Evolutionary conservation across 140 eudicot genomes (phyloP).

Genomic region (Erigeron philadelphicus): DNA sequence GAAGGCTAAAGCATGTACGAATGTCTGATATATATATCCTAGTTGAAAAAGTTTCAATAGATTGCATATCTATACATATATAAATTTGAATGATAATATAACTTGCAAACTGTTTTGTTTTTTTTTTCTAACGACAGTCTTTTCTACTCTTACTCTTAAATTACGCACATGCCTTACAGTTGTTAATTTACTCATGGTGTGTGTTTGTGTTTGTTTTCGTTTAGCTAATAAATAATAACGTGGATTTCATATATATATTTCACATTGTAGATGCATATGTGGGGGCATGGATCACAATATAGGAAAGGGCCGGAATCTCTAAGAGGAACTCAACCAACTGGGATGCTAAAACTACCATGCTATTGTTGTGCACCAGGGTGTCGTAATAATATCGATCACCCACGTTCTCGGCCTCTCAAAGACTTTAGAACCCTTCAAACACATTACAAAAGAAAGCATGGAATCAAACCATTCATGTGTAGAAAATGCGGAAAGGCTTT

Average conservation of each 20-base stretch:
- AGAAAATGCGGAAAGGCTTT: slow-evolving; percentile 46
- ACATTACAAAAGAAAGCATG: slow-evolving; percentile 53
- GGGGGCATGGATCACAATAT: slow-evolving; percentile 62
- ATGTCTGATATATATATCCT: too few relatives aligned
- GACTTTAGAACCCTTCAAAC: slow-evolving; percentile 53
- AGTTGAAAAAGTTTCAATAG: too few relatives aligned
- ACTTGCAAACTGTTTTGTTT: too few relatives aligned
- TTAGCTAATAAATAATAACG: too few relatives aligned
- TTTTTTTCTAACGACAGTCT: too few relatives aligned
- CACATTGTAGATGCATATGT: slow-evolving; percentile 49
- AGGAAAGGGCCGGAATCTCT: slow-evolving; percentile 50
- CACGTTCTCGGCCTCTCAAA: slow-evolving; percentile 41
- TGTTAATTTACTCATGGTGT: too few relatives aligned
- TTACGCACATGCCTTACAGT: too few relatives aligned
- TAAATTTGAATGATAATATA: too few relatives aligned
- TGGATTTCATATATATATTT: neutral
- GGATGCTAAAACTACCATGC: slow-evolving; percentile 47
- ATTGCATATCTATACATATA: too few relatives aligned
- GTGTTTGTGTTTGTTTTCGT: too few relatives aligned
- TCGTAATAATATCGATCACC: slow-evolving; percentile 46
- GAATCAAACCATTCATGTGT: slow-evolving; percentile 44
- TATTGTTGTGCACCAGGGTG: slow-evolving; percentile 49
- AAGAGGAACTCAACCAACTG: slow-evolving; percentile 50
- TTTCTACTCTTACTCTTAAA: too few relatives aligned
- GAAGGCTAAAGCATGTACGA: too few relatives aligned